Evolutionary conservation across 495 filamentous ascomycete species (phyloP), one percentile per base, ranked within the genome.

Genomic region (Penicillium malachiteum): DNA sequence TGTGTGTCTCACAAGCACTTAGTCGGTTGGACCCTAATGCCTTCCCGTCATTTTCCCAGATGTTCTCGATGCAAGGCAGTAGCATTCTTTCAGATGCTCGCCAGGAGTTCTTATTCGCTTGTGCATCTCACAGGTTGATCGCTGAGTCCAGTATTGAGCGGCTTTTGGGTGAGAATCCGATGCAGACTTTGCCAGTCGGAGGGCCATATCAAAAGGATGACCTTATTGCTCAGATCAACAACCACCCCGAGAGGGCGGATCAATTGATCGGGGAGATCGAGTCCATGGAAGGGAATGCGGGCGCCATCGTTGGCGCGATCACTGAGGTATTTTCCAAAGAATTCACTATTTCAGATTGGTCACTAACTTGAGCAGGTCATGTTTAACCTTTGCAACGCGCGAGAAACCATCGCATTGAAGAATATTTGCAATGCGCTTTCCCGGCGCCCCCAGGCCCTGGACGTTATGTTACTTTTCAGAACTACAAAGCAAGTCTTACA

Each of bases 231-330:
- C 84, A 91, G 56, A 96, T 88, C 58, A 81, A 84, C 32, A 75
- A 78, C 7, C 87, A 94, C 55, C 81, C 83, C 0, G 87, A 88
- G 51, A 81, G 81, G 31, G 82, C 89, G 0, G 88, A 91, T 58
- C 83, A 84, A 54, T 76, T 96, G 32, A 83, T 96, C 30, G 72
- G 71, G 10, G 90, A 96, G 62, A 78, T 97, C 52, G 92, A 96
- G 57, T 87, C 85, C n/a, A 90, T 96, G 80, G 91, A 96, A 65
- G 94, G 94, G 0, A 97, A 98, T 71, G 89, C 91, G 1, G 94
- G 90, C 16, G 92, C 93, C 3, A 91, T 94, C 31, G 90, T 89
- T 21, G 84, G 84, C 41, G 90, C 92, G 7, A 77, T 97, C 14
- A 83, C 87, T 32, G 90, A 96, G 76, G 88, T 91, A 72, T 48